Evolutionary conservation across 257 asterid genomes (phyloP).

Genomic region (Plantago major): DNA sequence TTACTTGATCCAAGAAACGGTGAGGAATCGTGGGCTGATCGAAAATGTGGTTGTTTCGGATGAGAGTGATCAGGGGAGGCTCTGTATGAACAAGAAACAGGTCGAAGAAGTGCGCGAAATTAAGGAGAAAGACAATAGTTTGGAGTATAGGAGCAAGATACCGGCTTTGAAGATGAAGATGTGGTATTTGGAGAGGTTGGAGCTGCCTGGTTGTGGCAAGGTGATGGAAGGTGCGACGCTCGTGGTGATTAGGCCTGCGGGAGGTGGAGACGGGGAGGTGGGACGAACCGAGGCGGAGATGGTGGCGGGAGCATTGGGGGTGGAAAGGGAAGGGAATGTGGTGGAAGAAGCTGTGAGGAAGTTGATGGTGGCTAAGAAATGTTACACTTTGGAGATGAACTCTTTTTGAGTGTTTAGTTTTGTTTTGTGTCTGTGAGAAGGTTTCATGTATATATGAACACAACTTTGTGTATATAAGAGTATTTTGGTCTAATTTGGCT

Average conservation of each 20-base stretch:
- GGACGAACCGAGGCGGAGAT: slow-evolving; percentile 25
- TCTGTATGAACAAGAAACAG: slow-evolving; percentile 45
- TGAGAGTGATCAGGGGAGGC: slow-evolving; percentile 50
- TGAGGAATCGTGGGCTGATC: slow-evolving; percentile 25
- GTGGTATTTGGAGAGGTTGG: slow-evolving; percentile 63
- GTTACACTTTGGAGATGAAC: slow-evolving; percentile 62
- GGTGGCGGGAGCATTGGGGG: slow-evolving; percentile 41
- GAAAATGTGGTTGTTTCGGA: slow-evolving; percentile 45
- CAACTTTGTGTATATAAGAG: no score
- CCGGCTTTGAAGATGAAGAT: slow-evolving; percentile 71
- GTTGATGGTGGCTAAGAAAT: slow-evolving; percentile 47
- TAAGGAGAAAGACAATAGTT: slow-evolving; percentile 8
- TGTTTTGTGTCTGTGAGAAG: neutral
- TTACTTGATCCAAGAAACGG: slow-evolving; percentile 35
- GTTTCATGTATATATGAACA: neutral
- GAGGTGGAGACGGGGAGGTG: slow-evolving; percentile 20
- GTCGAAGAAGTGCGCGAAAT: slow-evolving; percentile 39
- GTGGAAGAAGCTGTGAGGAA: slow-evolving; percentile 45
- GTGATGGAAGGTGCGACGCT: slow-evolving; percentile 70
- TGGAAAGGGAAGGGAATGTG: slow-evolving; percentile 26
- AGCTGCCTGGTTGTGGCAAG: slow-evolving; percentile 38
- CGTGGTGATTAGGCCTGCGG: slow-evolving; percentile 52
- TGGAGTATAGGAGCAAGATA: slow-evolving; percentile 34
- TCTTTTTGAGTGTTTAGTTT: slow-evolving; percentile 37
- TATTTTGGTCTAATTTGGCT: no score